Percentiles rank a stretch among this genome's conserved stretches.
phyloP scores from a whole-genome alignment of 148 eudicot genomes.

The Rhododendron henanense region DNA sequence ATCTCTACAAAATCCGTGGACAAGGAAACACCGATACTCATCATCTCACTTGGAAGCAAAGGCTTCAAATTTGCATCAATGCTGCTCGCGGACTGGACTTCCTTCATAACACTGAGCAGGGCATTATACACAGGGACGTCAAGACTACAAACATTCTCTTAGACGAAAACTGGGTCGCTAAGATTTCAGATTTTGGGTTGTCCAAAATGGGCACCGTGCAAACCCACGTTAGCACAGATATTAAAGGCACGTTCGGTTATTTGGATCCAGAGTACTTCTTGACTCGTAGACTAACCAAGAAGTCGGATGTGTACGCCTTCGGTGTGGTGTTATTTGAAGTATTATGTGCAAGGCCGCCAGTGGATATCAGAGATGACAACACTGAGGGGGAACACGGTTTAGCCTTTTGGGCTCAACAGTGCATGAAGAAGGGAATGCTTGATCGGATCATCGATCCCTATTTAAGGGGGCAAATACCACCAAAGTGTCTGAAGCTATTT shows the following conservation, averaged over 20 bases:
- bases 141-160: conserved; percentile 21
- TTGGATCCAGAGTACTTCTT: conserved; percentile 28
- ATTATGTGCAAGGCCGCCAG: conserved; percentile 19
- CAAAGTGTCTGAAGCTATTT: conserved; percentile 11
- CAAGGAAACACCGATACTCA: neutral
- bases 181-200: conserved; percentile 31
- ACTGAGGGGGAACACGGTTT: conserved; percentile 17
- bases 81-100: conserved; percentile 18
- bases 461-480: conserved; percentile 12
- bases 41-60: conserved; percentile 20
- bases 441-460: conserved; percentile 17
- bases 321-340: conserved; percentile 32
- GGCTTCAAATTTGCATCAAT: conserved; percentile 24
- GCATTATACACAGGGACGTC: neutral
- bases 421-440: conserved; percentile 5
- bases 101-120: conserved; percentile 18
- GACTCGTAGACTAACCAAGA: conserved; percentile 22
- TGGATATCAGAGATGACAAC: conserved; percentile 6
- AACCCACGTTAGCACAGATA: conserved; percentile 18
- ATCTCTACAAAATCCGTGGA: conserved; percentile 11
- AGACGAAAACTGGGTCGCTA: conserved; percentile 21
- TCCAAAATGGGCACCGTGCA: conserved; percentile 11
- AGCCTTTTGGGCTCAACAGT: conserved; percentile 21
- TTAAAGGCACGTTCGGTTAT: conserved; percentile 31
- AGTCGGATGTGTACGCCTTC: conserved; percentile 24